Conservation (phyloP, 495 filamentous ascomycete species). For the Neurospora tetraspora region DNA sequence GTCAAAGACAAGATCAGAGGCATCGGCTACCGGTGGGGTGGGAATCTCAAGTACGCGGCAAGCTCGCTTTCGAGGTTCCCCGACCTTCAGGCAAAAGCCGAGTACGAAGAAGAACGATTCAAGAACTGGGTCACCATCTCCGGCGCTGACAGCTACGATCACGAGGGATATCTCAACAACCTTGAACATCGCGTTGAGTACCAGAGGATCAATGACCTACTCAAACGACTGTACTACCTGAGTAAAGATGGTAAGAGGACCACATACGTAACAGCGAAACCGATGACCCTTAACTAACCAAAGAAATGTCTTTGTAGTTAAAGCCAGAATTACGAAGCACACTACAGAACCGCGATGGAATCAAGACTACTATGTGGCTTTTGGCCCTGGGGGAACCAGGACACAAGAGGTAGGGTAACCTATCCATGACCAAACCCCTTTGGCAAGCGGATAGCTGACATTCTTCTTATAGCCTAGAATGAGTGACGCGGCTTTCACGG, state of each 20-base stretch:
- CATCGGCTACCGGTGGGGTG: not conserved
- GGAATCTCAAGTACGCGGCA: not conserved
- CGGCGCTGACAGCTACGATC: not conserved
- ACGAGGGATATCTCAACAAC: not conserved
- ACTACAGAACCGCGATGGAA: not conserved
- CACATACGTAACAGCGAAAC: too few species aligned
- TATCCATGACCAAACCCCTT: not conserved
- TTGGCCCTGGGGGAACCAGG: not conserved
- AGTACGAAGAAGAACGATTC: not conserved
- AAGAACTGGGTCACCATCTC: not conserved
- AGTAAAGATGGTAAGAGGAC: not conserved
- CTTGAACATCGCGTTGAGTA: not conserved
- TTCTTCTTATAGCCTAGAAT: not conserved
- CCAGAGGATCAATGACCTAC: not conserved
- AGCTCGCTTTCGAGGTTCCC: not conserved
- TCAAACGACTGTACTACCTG: not conserved
- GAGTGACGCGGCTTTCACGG: not conserved
- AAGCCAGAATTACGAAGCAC: not conserved
- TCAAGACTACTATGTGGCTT: not conserved
- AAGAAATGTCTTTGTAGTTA: not conserved
- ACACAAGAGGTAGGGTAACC: not conserved
- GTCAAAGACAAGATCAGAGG: not conserved
- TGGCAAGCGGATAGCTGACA: not conserved
- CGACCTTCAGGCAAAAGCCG: not conserved
- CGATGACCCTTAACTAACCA: too few species aligned